phyloP scores from a whole-genome alignment of 805 yeast genomes.

The Kodamaea jinghongensis region DNA sequence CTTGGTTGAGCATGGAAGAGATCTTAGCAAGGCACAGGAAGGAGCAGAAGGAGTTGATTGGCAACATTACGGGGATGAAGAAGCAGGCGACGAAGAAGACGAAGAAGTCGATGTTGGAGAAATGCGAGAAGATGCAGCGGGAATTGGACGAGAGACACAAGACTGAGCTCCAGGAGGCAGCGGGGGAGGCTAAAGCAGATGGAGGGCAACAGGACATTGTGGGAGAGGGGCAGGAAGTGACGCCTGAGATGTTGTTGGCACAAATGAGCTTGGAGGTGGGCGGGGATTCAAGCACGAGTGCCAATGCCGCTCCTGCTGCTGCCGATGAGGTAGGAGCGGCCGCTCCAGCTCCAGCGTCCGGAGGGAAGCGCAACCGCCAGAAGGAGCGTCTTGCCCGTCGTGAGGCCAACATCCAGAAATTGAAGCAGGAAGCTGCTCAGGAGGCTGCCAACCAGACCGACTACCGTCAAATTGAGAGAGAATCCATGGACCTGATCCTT shows the following conservation, averaged over 20 bases:
- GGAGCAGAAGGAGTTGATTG: constrained; percentile 64
- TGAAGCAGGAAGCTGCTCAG: constrained; percentile 62
- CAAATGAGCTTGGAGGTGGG: not conserved
- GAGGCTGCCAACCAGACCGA: constrained; percentile 73
- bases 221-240: not conserved
- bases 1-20: constrained; percentile 35
- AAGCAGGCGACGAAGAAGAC: constrained; percentile 82
- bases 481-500: constrained; percentile 57
- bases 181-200: not conserved
- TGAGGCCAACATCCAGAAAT: constrained; percentile 61
- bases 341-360: not conserved
- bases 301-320: constrained; percentile 53
- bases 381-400: constrained; percentile 79
- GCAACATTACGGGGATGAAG: constrained; percentile 69
- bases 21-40: constrained; percentile 61
- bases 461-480: constrained; percentile 67
- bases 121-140: constrained; percentile 58
- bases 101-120: constrained; percentile 59
- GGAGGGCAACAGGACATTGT: constrained; percentile 1
- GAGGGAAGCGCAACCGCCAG: constrained; percentile 69
- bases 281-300: constrained; percentile 43
- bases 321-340: too few species aligned
- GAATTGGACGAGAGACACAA: constrained; percentile 54
- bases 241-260: constrained; percentile 1
- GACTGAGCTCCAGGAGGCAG: constrained; percentile 40